Conservation (phyloP, 768 basidiomycete genomes). For the Flagelloscypha sp. region DNA sequence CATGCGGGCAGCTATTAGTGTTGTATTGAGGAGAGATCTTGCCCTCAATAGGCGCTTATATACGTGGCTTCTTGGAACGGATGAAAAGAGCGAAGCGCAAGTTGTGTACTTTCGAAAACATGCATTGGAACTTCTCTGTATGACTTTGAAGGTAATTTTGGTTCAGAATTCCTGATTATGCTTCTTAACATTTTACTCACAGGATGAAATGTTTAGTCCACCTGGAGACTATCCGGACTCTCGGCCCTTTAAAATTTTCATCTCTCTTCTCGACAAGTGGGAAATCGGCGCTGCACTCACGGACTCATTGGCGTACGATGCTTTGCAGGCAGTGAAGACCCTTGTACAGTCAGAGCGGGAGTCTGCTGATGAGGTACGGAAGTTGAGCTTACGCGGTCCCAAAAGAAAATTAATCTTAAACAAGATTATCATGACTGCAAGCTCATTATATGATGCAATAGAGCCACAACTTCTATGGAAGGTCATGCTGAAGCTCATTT, state of each 20-base stretch:
- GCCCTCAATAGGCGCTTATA: slow-evolving; percentile 90
- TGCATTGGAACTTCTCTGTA: slow-evolving; percentile 61
- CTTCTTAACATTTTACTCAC: slow-evolving; percentile 4
- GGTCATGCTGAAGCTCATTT: slow-evolving; percentile 50
- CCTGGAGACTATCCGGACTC: slow-evolving; percentile 69
- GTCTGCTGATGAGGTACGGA: slow-evolving; percentile 51
- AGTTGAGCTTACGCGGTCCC: slow-evolving; percentile 1
- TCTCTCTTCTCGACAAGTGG: slow-evolving; percentile 94
- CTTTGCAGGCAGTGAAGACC: slow-evolving; percentile 63
- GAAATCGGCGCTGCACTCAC: slow-evolving; percentile 84
- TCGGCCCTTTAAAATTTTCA: slow-evolving; percentile 91
- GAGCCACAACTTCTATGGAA: slow-evolving; percentile 89
- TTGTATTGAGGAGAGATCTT: slow-evolving; percentile 87
- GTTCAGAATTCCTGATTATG: slow-evolving; percentile 4
- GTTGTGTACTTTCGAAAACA: slow-evolving; percentile 59
- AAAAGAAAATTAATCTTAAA: slow-evolving; percentile 2
- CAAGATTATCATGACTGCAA: slow-evolving; percentile 77
- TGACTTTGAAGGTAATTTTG: slow-evolving; percentile 61
- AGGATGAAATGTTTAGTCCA: slow-evolving; percentile 74
- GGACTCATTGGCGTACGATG: slow-evolving; percentile 68
- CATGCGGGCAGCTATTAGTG: slow-evolving; percentile 78
- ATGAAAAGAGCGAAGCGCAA: slow-evolving; percentile 71
- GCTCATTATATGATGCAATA: slow-evolving; percentile 83
- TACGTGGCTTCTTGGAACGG: slow-evolving; percentile 84
- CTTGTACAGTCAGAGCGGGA: slow-evolving; percentile 46